phyloP scores from a whole-genome alignment of 1,139 yeast genomes.

The Meyerozyma athensensis region DNA sequence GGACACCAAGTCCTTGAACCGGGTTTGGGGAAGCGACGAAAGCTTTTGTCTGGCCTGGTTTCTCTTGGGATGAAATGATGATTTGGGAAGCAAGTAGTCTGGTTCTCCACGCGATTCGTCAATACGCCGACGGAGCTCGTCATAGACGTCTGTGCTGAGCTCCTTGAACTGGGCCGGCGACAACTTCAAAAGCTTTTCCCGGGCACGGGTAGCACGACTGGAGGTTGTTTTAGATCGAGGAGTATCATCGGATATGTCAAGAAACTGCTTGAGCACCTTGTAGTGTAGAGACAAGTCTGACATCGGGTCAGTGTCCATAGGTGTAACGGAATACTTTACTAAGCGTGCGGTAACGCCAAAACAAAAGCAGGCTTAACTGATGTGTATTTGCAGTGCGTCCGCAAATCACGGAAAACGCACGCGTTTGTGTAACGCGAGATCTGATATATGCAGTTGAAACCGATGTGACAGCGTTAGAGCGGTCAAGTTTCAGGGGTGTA shows the following conservation, averaged over 20 bases:
- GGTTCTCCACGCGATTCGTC: slow-evolving; percentile 53
- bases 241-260: slow-evolving; percentile 48
- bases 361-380: too few relatives aligned
- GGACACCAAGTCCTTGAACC: slow-evolving; percentile 86
- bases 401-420: too few relatives aligned
- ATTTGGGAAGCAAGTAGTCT: slow-evolving; percentile 61
- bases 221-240: slow-evolving; percentile 43
- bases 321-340: too few relatives aligned
- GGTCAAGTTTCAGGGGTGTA: too few relatives aligned
- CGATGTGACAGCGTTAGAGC: too few relatives aligned
- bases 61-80: slow-evolving; percentile 85
- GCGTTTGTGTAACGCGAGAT: too few relatives aligned
- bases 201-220: slow-evolving; percentile 67
- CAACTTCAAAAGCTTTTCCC: slow-evolving; percentile 77
- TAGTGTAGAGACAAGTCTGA: slow-evolving; percentile 41
- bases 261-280: slow-evolving; percentile 47
- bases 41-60: slow-evolving; percentile 94
- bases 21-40: slow-evolving; percentile 72
- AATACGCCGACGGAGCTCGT: slow-evolving; percentile 75
- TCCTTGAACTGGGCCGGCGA: slow-evolving; percentile 85
- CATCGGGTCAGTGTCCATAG: not conserved
- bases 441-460: too few relatives aligned
- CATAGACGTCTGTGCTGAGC: slow-evolving; percentile 88
- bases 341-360: too few relatives aligned
- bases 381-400: too few relatives aligned